A percentile compares a stretch with the other conserved stretches of the same genome.
Evolutionary conservation across 2,329 filamentous ascomycete genomes (phyloP).

Genomic region (Cryoendolithus antarcticus): DNA sequence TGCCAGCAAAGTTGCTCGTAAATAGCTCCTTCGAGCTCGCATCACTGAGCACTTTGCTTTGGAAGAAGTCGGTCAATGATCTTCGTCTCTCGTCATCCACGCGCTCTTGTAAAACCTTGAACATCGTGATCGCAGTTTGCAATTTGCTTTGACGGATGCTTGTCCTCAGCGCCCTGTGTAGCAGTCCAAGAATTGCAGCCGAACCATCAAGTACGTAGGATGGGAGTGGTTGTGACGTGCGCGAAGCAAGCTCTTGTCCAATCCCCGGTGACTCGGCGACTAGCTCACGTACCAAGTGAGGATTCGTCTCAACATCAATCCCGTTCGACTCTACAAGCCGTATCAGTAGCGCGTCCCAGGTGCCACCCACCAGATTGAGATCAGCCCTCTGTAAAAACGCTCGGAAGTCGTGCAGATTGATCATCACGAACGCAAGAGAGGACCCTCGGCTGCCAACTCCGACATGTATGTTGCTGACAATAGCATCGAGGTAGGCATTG

Average conservation of each 20-base stretch:
- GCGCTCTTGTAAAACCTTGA: constrained; percentile 27
- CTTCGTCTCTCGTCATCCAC: constrained; percentile 33
- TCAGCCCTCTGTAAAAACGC: constrained; percentile 25
- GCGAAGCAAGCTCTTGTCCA: constrained; percentile 27
- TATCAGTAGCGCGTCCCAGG: constrained; percentile 35
- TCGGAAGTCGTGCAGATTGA: constrained; percentile 25
- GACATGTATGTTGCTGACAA: constrained; percentile 34
- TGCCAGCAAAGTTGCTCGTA: constrained; percentile 20
- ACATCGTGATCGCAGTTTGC: constrained; percentile 24
- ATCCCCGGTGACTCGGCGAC: constrained; percentile 27
- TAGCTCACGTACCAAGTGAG: constrained; percentile 29
- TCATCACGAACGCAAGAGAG: constrained; percentile 22
- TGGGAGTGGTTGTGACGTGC: constrained; percentile 23
- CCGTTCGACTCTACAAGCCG: constrained; percentile 40
- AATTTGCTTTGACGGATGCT: constrained; percentile 28
- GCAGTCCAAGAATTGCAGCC: constrained; percentile 28
- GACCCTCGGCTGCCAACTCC: constrained; percentile 31
- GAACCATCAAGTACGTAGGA: constrained; percentile 34
- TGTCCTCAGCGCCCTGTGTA: constrained; percentile 30
- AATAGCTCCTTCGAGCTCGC: constrained; percentile 9
- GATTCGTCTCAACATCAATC: constrained; percentile 32
- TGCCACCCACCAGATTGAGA: constrained; percentile 28
- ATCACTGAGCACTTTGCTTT: constrained; percentile 6
- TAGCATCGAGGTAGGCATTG: constrained; percentile 41
- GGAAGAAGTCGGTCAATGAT: constrained; percentile 31